Evolutionary conservation across 2,329 filamentous ascomycete species (phyloP).

Genomic region (Berkeleyomyces basicola): DNA sequence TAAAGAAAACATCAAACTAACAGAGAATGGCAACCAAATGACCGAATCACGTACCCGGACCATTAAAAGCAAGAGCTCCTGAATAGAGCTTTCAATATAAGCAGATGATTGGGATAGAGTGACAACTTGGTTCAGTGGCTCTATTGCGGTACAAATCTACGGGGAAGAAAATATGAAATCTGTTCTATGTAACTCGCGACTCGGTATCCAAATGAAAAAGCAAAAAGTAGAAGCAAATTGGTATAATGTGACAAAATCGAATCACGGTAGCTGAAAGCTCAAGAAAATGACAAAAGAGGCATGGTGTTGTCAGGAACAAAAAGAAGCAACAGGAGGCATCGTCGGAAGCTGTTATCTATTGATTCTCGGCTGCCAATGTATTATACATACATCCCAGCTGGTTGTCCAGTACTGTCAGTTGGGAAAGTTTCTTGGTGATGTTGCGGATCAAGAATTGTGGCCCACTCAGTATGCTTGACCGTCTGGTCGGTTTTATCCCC

Average conservation of each 20-base stretch:
- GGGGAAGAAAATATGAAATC: background rate
- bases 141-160: background rate
- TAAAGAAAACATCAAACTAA: background rate
- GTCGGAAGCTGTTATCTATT: too few relatives aligned
- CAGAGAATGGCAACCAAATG: background rate
- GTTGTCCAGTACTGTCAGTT: too few relatives aligned
- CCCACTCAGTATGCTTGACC: conserved; percentile 28
- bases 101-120: background rate
- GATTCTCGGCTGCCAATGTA: too few relatives aligned
- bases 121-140: background rate
- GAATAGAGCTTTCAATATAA: background rate
- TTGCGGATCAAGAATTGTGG: conserved; percentile 23
- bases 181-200: background rate
- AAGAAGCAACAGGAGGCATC: background rate
- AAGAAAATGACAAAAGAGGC: background rate
- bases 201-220: background rate
- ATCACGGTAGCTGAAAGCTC: background rate
- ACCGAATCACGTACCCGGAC: background rate
- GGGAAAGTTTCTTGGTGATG: conserved; percentile 18
- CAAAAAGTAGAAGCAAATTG: background rate
- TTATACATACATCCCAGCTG: too few relatives aligned
- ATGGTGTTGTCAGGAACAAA: background rate
- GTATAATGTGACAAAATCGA: background rate
- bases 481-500: conserved; percentile 25
- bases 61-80: background rate